Conservation (phyloP, 441 rosid genomes). For the Croton laevigatus region DNA sequence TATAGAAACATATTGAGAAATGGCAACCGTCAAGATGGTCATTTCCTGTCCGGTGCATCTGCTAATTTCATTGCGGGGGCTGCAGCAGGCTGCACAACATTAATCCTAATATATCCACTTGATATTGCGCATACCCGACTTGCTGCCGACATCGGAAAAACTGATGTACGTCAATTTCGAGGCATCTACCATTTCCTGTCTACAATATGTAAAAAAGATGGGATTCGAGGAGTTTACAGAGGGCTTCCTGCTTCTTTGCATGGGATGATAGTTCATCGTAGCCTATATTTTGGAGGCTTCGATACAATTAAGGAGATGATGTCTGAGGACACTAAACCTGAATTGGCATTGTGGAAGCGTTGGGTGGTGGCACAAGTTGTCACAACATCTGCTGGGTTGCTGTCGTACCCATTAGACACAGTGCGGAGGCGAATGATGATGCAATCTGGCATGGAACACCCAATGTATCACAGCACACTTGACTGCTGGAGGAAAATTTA, state of each 20-base stretch:
- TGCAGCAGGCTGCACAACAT: conserved; percentile 84
- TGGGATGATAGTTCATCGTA: conserved; percentile 81
- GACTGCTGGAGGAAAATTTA: conserved; percentile 87
- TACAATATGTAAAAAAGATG: conserved; percentile 68
- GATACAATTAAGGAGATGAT: conserved; percentile 81
- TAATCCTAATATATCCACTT: conserved; percentile 84
- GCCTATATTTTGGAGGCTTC: conserved; percentile 88
- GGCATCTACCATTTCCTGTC: conserved; percentile 80
- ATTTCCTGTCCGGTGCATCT: conserved; percentile 53
- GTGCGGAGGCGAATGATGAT: conserved; percentile 93
- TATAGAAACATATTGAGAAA: conserved; percentile 67
- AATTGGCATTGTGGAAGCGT: conserved; percentile 79
- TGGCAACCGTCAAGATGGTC: conserved; percentile 42
- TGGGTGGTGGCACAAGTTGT: conserved; percentile 93
- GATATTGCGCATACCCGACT: conserved; percentile 95
- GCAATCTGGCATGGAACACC: conserved; percentile 83
- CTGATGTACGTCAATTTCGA: conserved; percentile 68
- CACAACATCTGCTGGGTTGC: conserved; percentile 78
- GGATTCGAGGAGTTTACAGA: conserved; percentile 72
- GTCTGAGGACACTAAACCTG: conserved; percentile 49
- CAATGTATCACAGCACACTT: conserved; percentile 56
- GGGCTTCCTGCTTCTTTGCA: conserved; percentile 91
- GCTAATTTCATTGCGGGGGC: conserved; percentile 92
- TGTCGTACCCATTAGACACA: conserved; percentile 87
- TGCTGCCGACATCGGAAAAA: conserved; percentile 87